These are phyloP conservation scores for Russula sp. DNA, from an alignment of 768 basidiomycete species.

Conservation along the genomic window DNA sequence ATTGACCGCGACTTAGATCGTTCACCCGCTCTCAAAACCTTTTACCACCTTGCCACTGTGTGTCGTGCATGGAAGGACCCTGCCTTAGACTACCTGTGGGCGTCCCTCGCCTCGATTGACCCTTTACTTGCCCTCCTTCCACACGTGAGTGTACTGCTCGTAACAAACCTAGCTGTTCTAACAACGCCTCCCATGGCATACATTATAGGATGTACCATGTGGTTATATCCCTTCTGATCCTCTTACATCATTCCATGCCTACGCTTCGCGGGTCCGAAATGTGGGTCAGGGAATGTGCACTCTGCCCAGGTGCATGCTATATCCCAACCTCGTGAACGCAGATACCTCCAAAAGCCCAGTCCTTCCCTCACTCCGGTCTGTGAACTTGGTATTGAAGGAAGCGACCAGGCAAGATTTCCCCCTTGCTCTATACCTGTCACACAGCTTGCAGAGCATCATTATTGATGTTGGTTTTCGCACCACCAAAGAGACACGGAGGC, in stretches of 20 bases:
- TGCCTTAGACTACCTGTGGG: constrained; percentile 29
- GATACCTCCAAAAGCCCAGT: constrained; percentile 5
- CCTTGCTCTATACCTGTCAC: constrained; percentile 26
- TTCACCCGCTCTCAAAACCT: constrained; percentile 17
- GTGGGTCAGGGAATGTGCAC: constrained; percentile 23
- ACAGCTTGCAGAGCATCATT: constrained; percentile 12
- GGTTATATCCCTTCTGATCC: constrained; percentile 7
- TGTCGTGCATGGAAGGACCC: constrained; percentile 31
- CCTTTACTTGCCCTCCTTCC: constrained; percentile 29
- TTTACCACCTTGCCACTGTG: constrained; percentile 28
- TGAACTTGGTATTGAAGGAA: constrained; percentile 24
- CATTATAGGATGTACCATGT: constrained; percentile 5
- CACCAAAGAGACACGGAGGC: constrained; percentile 6
- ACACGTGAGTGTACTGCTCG: constrained; percentile 10
- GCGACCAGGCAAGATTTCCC: constrained; percentile 19
- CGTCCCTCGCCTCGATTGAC: constrained; percentile 26
- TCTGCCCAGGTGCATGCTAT: constrained; percentile 1
- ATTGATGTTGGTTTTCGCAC: constrained; percentile 28
- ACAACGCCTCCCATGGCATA: not conserved
- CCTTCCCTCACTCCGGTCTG: constrained; percentile 26
- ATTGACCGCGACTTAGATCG: constrained; percentile 23
- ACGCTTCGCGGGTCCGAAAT: constrained; percentile 29
- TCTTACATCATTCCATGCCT: constrained; percentile 23
- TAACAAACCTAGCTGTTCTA: not conserved
- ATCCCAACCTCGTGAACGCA: constrained; percentile 1